Base-by-base conservation (phyloP, 106 monocot species). In the Platanthera guangdongensis region DNA sequence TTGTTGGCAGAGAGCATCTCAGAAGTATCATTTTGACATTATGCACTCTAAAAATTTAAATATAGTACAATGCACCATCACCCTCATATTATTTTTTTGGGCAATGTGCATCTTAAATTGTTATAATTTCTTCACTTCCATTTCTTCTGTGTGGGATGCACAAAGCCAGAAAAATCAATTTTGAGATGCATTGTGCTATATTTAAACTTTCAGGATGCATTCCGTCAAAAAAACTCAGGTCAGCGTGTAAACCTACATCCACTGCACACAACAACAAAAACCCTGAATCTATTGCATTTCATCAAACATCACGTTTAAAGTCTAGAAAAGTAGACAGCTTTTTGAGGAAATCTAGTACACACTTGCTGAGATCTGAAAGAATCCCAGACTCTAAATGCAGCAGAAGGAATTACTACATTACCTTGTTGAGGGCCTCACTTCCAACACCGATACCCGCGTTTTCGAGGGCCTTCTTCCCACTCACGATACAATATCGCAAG, bases 381-480 rank as follows among this genome's bases (percentile, higher is more conserved):
- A 22, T 22, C 19, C 9, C 30, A 65, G 32, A 65, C 32, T 65
- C 65, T 32, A 28, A 25, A 13, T 12, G 2, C 22, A 65, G 65
- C 25, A 65, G 30, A 65, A 28, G 22, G 11, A 32, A 65, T 65
- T 65, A 65, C 28, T 28, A 32, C 65, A 65, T 9, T 69, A 89
- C 91, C 91, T 92, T 80, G 49, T 71, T 72, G 19, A 88, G 19
- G 30, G 39, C 86, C 1, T 59, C 32, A 47, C 62, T 88, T 28
- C 89, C 89, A 9, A 69, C 13, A 4, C 63, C 84, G 9, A 93
- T 55, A 50, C 89, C 96, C 11, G 93, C 93, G 65, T 60, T 74
- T 80, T 86, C 90, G 8, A 93, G 84, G 5, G 96, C 96, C 83
- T 96, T 93, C 89, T 93, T 96, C 13, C 96, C 96, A 46, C 93